Conservation (phyloP, 805 yeast species). For the Candida vaughaniae region DNA sequence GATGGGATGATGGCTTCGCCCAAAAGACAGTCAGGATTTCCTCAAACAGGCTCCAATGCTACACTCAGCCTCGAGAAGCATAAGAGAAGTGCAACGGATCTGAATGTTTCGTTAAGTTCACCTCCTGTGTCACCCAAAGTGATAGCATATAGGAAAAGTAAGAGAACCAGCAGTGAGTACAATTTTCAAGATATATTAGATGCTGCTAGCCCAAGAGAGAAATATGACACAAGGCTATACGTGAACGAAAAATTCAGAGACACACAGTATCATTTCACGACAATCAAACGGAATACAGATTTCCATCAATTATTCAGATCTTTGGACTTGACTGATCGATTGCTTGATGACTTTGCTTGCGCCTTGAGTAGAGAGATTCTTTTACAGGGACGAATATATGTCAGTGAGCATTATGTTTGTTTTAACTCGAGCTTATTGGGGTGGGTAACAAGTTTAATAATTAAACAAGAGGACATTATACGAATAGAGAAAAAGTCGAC, state of each 20-base stretch:
- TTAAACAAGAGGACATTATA: constrained; percentile 69
- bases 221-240: constrained; percentile 46
- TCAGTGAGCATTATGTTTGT: constrained; percentile 75
- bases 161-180: constrained; percentile 33
- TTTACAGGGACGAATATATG: constrained; percentile 81
- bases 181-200: constrained; percentile 15
- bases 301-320: constrained; percentile 75
- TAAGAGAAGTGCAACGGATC: constrained; percentile 7
- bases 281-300: constrained; percentile 61
- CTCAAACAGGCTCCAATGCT: constrained; percentile 3
- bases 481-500: constrained; percentile 79
- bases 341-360: constrained; percentile 86
- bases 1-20: constrained; percentile 11
- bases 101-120: neutral
- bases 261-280: constrained; percentile 64
- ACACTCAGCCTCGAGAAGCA: constrained; percentile 4
- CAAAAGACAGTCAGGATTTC: constrained; percentile 1
- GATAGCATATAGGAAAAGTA: constrained; percentile 37
- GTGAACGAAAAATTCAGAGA: constrained; percentile 57
- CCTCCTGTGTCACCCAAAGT: constrained; percentile 32
- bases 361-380: constrained; percentile 85
- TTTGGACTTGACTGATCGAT: constrained; percentile 64
- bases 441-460: constrained; percentile 80
- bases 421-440: constrained; percentile 87
- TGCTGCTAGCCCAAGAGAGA: constrained; percentile 15